A percentile compares a stretch with the other conserved stretches of the same genome.
Conservation (phyloP, 768 basidiomycete species). For the Infundibulicybe gibba region DNA sequence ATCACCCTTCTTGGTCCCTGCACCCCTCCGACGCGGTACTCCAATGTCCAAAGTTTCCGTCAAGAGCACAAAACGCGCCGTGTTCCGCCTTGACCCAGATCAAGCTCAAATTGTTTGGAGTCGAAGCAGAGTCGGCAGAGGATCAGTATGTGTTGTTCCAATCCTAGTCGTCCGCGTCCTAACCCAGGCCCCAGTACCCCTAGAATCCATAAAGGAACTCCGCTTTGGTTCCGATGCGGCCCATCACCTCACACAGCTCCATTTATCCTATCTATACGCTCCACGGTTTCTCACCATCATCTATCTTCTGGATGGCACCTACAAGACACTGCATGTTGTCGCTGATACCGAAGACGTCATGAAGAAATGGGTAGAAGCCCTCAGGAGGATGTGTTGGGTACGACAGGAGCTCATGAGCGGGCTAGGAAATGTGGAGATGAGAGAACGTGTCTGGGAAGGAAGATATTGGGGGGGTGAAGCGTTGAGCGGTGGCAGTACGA, state of each 20-base stretch:
- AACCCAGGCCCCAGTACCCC: constrained; percentile 52
- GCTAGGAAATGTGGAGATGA: constrained; percentile 55
- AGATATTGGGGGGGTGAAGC: constrained; percentile 81
- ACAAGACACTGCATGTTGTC: constrained; percentile 86
- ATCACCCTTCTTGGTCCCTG: constrained; percentile 32
- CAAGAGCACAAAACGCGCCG: constrained; percentile 62
- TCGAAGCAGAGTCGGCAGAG: constrained; percentile 47
- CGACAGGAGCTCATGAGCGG: constrained; percentile 71
- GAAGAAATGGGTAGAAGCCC: constrained; percentile 52
- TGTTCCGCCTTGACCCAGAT: constrained; percentile 73
- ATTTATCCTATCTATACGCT: constrained; percentile 57
- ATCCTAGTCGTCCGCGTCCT: background rate
- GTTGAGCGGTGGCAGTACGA: constrained; percentile 28
- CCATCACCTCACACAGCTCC: constrained; percentile 70
- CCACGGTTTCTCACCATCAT: constrained; percentile 84
- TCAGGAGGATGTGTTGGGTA: constrained; percentile 60
- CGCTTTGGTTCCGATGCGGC: constrained; percentile 68
- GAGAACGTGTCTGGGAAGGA: constrained; percentile 73
- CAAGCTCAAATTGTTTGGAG: constrained; percentile 72
- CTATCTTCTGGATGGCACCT: constrained; percentile 71
- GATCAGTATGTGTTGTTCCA: constrained; percentile 41
- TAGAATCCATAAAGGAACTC: constrained; percentile 86
- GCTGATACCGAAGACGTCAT: constrained; percentile 52
- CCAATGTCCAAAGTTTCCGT: constrained; percentile 80
- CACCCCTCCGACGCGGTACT: constrained; percentile 62